Evolutionary conservation across 495 filamentous ascomycete species (phyloP).

Genomic region (Penicillium taxi): DNA sequence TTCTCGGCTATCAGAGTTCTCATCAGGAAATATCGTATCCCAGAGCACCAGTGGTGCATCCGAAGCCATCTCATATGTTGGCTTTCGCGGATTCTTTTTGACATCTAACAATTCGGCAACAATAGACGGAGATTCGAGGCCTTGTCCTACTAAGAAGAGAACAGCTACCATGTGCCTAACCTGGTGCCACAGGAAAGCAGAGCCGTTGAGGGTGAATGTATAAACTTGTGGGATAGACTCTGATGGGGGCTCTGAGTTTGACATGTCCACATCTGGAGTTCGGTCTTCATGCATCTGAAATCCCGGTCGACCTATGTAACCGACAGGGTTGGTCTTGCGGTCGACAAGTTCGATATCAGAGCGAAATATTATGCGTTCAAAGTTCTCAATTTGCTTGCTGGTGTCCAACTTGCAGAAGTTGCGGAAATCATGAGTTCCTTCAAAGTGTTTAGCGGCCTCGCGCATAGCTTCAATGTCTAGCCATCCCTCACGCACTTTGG

Average conservation of each 20-base stretch:
- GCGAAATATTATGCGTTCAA: conserved; percentile 65
- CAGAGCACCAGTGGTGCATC: conserved; percentile 86
- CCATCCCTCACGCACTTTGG: conserved; percentile 44
- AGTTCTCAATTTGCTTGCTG: conserved; percentile 77
- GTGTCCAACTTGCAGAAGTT: conserved; percentile 93
- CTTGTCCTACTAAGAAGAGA: conserved; percentile 86
- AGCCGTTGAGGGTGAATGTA: conserved; percentile 75
- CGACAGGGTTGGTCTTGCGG: conserved; percentile 37
- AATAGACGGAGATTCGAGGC: conserved; percentile 66
- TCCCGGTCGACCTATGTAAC: conserved; percentile 25
- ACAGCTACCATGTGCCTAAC: conserved; percentile 85
- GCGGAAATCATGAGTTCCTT: conserved; percentile 86
- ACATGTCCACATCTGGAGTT: conserved; percentile 11
- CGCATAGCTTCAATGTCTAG: conserved; percentile 85
- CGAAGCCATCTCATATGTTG: conserved; percentile 81
- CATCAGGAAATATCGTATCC: conserved; percentile 84
- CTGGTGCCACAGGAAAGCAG: conserved; percentile 98
- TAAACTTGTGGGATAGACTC: conserved; percentile 57
- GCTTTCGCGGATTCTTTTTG: conserved; percentile 57
- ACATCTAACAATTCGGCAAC: conserved; percentile 67
- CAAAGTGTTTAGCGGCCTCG: conserved; percentile 64
- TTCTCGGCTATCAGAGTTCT: conserved; percentile 35
- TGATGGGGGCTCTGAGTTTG: conserved; percentile 10
- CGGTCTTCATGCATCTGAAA: conserved; percentile 23
- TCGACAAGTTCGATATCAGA: conserved; percentile 65